Base-by-base conservation (phyloP, 495 filamentous ascomycete genomes). In the Glonium stellatum region DNA sequence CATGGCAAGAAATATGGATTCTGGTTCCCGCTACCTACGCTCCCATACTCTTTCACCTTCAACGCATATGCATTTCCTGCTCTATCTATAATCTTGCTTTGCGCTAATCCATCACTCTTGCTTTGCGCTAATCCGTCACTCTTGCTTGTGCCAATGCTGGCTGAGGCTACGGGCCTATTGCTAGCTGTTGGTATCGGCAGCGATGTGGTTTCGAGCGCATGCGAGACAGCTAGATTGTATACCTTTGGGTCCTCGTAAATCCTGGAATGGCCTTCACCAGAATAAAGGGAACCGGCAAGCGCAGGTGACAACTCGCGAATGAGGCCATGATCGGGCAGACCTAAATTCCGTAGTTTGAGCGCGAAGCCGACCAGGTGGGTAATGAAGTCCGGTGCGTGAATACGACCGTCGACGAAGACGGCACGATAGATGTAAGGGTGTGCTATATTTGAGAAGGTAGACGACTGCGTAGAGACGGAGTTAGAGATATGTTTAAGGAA, bases 351-450 rank as follows among this genome's bases (percentile, higher is more conserved):
- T 25, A 98, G 77, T 66, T 96, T 97, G 59, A 97, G 79, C 1
- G 89, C 85, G 69, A 98, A 97, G 50, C 92, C 95, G 25, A 97
- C 87, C 1, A 98, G 78, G 66, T 95, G 90, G 3, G 90, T 89
- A 12, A 98, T 81, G 67, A 97, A 97, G 69, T 95, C 90, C 5
- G 93, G 90, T 8, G 92, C 86, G 68, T 98, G 92, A 31, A 96
- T 82, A 60, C 91, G 82, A 37, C 92, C 90, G 71, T 97, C 92
- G 51, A 98, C 89, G 69, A 97, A 98, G 5, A 92, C 92, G 31
- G 92, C 89, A 23, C 93, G 84, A 69, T 87, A 92, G 41, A 98
- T 92, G 65, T 96, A 91, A 3, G 93, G 93, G 69, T 98, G 93
- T 36, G 82, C 82, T 5, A 88, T 82, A 4, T 85, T 85, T 1